Evolutionary conservation across 2,329 filamentous ascomycete species (phyloP).

Genomic region (Epichloe gansuensis): DNA sequence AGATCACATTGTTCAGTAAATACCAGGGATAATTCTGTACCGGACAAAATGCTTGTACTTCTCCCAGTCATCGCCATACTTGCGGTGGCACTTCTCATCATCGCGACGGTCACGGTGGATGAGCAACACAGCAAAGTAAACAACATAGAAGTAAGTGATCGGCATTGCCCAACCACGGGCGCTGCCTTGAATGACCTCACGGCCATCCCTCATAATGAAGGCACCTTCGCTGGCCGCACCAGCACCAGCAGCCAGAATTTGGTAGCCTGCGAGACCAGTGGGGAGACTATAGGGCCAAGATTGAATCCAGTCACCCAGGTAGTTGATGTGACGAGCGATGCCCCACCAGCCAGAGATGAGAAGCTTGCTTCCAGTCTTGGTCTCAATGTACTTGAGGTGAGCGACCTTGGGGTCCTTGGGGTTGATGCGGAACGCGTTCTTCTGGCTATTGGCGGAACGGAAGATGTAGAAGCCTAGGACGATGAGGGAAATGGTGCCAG

Average conservation of each 20-base stretch:
- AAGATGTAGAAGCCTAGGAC: slow-evolving; percentile 76
- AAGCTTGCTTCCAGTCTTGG: slow-evolving; percentile 66
- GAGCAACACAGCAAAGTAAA: slow-evolving; percentile 81
- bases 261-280: slow-evolving; percentile 72
- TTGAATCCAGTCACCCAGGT: slow-evolving; percentile 90
- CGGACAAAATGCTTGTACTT: slow-evolving; percentile 72
- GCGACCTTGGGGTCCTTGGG: slow-evolving; percentile 66
- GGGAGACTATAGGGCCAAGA: slow-evolving; percentile 82
- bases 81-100: slow-evolving; percentile 78
- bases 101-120: slow-evolving; percentile 79
- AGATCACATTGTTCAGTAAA: slow-evolving; percentile 46
- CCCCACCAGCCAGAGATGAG: slow-evolving; percentile 91
- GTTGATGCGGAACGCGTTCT: slow-evolving; percentile 85
- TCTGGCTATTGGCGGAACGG: slow-evolving; percentile 85
- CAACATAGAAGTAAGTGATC: slow-evolving; percentile 86
- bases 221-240: slow-evolving; percentile 35
- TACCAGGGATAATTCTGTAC: slow-evolving; percentile 70
- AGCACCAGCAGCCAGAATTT: slow-evolving; percentile 46
- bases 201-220: slow-evolving; percentile 44
- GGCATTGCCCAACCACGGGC: slow-evolving; percentile 74
- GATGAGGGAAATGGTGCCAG: slow-evolving; percentile 54
- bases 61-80: slow-evolving; percentile 90
- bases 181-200: slow-evolving; percentile 56
- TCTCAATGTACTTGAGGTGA: slow-evolving; percentile 78
- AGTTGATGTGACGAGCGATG: slow-evolving; percentile 83